Conservation (phyloP, 345 rosid species). For the Arabidopsis suecica region DNA sequence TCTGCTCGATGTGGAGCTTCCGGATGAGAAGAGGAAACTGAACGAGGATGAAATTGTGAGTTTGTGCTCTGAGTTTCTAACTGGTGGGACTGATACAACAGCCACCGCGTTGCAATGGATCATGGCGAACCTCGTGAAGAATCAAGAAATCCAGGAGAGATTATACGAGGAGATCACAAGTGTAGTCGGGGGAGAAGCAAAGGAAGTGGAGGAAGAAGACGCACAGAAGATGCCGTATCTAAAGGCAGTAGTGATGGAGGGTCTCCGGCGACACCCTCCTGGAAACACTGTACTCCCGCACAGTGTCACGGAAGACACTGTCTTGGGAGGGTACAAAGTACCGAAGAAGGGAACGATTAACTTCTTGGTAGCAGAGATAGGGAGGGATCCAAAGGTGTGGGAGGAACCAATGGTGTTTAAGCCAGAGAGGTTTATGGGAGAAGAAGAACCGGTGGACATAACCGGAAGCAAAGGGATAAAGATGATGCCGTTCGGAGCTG, state of each 20-base stretch:
- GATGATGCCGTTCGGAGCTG: slow-evolving; percentile 58
- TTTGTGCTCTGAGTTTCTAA: slow-evolving; percentile 45
- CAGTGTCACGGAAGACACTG: slow-evolving; percentile 41
- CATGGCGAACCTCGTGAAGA: slow-evolving; percentile 51
- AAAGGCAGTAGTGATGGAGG: slow-evolving; percentile 45
- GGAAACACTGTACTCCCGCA: slow-evolving; percentile 45
- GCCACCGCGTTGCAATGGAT: slow-evolving; percentile 52
- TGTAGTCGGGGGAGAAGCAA: slow-evolving; percentile 25
- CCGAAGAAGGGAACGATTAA: slow-evolving; percentile 43
- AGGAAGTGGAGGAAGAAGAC: slow-evolving; percentile 46
- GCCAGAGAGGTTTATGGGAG: slow-evolving; percentile 47
- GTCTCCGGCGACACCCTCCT: slow-evolving; percentile 48
- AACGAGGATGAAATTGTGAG: slow-evolving; percentile 9
- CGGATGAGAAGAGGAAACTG: not conserved
- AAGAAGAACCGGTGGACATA: slow-evolving; percentile 37
- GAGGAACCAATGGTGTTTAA: slow-evolving; percentile 53
- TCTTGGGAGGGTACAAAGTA: slow-evolving; percentile 41
- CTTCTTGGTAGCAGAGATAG: slow-evolving; percentile 47
- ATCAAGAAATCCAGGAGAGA: slow-evolving; percentile 40
- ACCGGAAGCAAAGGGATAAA: slow-evolving; percentile 49
- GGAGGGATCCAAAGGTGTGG: slow-evolving; percentile 46
- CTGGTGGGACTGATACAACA: slow-evolving; percentile 46
- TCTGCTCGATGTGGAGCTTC: slow-evolving; percentile 1
- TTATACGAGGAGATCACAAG: slow-evolving; percentile 37
- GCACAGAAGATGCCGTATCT: slow-evolving; percentile 41